Conservation (phyloP, 371 early-diverging fungal genomes). For the Lichtheimia ramosa region DNA sequence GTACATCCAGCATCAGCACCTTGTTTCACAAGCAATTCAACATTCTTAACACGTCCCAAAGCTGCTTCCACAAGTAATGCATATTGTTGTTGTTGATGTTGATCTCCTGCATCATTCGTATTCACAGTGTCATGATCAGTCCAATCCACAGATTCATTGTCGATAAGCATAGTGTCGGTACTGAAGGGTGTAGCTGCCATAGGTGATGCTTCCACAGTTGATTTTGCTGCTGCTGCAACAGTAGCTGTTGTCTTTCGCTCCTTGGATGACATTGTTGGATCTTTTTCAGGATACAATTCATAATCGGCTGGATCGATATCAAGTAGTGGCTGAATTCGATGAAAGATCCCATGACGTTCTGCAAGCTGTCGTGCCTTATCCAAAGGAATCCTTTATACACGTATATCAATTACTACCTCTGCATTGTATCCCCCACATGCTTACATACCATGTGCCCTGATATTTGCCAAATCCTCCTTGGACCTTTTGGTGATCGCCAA, state of each 20-base stretch:
- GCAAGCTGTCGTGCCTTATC: conserved; percentile 72
- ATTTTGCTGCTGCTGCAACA: neutral
- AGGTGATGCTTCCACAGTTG: neutral
- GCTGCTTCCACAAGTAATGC: conserved; percentile 87
- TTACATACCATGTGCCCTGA: conserved; percentile 85
- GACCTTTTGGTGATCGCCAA: conserved; percentile 90
- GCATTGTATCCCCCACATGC: neutral
- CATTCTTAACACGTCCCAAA: conserved; percentile 67
- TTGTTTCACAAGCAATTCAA: conserved; percentile 63
- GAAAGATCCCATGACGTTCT: conserved; percentile 65
- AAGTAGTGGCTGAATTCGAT: conserved; percentile 60
- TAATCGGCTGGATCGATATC: conserved; percentile 59
- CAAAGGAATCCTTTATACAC: conserved; percentile 72
- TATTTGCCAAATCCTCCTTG: conserved; percentile 98
- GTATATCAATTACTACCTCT: neutral
- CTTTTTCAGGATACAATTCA: conserved; percentile 6
- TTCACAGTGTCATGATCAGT: conserved; percentile 47
- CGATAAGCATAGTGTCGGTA: neutral
- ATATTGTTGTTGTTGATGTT: conserved; percentile 36
- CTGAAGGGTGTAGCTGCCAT: neutral
- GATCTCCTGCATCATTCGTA: conserved; percentile 43
- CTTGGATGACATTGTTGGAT: conserved; percentile 24
- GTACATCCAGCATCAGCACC: conserved; percentile 63
- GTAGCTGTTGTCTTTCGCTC: conserved; percentile 10
- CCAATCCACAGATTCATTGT: conserved; percentile 47